Base-by-base conservation (phyloP, 345 rosid species). In the Populus pruinosa region DNA sequence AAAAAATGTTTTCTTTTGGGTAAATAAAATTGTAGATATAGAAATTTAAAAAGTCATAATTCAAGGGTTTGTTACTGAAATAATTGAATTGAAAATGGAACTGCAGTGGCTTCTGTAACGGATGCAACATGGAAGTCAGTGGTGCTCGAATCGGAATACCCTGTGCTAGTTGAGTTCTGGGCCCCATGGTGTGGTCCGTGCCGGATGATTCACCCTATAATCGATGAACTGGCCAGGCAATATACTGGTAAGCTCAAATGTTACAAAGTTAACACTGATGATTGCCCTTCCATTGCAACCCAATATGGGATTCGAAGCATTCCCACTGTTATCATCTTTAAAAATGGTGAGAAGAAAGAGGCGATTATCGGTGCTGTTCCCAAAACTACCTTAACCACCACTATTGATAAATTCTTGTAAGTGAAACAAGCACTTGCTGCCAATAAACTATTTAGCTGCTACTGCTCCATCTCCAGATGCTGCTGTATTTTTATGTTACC, bases 181-280 rank as follows among this genome's bases (percentile, higher is more conserved):
- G 90, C 90, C 59, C 90, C 90, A 25, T 87, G 90, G 90, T 87
- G 90, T 41, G 90, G 90, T 29, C 90, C 90, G 20, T 87, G 90
- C 87, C 79, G 88, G 8, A 85, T 87, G 87, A 85, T 87, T 70
- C 85, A 80, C 79, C 90, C 90, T 8, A 50, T 87, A 43, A 85
- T 87, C 12, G 86, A 83, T 68, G 87, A 81, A 33, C 77, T 87
- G 70, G 87, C 90, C 5, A 79, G 67, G 76, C 84, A 83, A 43
- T 87, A 87, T 69, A 78, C 74, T 6, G 90, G 88, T n/a, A 87
- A 87, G 62, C 86, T 85, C 25, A 87, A 87, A 59, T 85, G 86
- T 76, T 85, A 82, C 84, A 87, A 83, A 43, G 79, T 87, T 56
- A 87, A 83, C 75, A 87, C 90, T 9, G 90, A 87, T 38, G 90